phyloP scores from a whole-genome alignment of 305 asterid genomes.

The Nicotiana rustica region DNA sequence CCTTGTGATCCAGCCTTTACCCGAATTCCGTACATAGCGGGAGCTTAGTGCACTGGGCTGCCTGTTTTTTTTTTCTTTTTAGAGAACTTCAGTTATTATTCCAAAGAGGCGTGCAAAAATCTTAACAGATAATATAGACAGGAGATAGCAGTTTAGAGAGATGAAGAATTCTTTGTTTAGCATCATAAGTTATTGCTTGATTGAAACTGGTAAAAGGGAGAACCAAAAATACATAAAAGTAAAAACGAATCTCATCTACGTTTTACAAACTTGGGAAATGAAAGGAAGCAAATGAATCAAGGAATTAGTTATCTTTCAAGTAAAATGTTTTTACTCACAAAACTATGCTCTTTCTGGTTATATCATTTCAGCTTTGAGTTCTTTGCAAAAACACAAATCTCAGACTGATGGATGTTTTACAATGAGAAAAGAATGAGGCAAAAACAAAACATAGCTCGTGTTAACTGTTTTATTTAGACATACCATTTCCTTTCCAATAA shows the following conservation, averaged over 20 bases:
- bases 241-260: neutral
- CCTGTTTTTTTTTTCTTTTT: neutral
- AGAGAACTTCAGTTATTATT: too few species aligned
- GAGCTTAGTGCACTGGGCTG: too few species aligned
- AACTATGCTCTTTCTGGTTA: constrained; percentile 5
- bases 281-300: neutral
- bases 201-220: neutral
- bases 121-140: neutral
- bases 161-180: neutral
- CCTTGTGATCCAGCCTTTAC: too few species aligned
- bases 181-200: neutral
- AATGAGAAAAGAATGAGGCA: neutral
- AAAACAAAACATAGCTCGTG: neutral
- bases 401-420: neutral
- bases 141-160: neutral
- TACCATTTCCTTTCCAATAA: constrained; percentile 56
- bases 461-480: neutral
- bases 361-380: constrained; percentile 7
- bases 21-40: too few species aligned
- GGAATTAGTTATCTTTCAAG: neutral
- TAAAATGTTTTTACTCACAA: neutral
- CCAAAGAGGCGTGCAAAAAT: neutral
- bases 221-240: neutral
- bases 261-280: neutral
- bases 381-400: neutral